phyloP scores from a whole-genome alignment of 192 early-diverging fungal genomes.

The Backusella sp. region DNA sequence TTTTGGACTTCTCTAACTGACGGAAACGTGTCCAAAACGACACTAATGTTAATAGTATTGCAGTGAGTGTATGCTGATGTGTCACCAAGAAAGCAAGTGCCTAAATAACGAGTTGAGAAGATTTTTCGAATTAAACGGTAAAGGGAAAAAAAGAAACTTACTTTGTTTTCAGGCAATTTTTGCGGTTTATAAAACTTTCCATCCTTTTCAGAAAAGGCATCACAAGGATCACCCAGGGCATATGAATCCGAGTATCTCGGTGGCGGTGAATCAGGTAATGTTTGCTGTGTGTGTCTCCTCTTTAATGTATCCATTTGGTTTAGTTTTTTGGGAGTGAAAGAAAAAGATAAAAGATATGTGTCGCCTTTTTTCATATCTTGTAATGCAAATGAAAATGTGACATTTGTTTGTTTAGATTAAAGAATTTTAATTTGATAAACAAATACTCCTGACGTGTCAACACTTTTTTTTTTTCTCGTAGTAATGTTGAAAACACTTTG shows the following conservation, averaged over 20 bases:
- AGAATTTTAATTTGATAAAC: constrained; percentile 8
- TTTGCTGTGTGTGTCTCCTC: not conserved
- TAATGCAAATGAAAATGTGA: not conserved
- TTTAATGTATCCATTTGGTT: not conserved
- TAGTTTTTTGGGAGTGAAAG: not conserved
- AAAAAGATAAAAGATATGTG: not conserved
- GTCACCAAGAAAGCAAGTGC: constrained; percentile 38
- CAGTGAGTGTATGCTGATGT: constrained; percentile 50
- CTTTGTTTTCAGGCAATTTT: not conserved
- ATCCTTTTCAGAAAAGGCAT: not conserved
- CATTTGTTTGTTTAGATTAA: constrained; percentile 1
- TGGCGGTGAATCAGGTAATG: constrained; percentile 6
- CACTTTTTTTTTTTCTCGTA: not conserved
- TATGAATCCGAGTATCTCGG: constrained; percentile 4
- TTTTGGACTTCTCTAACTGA: constrained; percentile 55
- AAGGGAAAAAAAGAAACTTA: not conserved
- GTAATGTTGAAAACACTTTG: not conserved
- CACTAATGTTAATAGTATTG: constrained; percentile 54
- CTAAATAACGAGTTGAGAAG: not conserved
- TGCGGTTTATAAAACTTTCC: not conserved
- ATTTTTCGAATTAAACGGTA: not conserved
- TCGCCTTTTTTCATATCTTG: not conserved
- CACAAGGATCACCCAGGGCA: not conserved
- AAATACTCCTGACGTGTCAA: constrained; percentile 5
- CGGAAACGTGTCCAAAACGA: constrained; percentile 68